Evolutionary conservation across 352 stramenopile genomes (phyloP), one percentile per base, ranked within the genome.

Genomic region (Thalassiosira hispida): DNA sequence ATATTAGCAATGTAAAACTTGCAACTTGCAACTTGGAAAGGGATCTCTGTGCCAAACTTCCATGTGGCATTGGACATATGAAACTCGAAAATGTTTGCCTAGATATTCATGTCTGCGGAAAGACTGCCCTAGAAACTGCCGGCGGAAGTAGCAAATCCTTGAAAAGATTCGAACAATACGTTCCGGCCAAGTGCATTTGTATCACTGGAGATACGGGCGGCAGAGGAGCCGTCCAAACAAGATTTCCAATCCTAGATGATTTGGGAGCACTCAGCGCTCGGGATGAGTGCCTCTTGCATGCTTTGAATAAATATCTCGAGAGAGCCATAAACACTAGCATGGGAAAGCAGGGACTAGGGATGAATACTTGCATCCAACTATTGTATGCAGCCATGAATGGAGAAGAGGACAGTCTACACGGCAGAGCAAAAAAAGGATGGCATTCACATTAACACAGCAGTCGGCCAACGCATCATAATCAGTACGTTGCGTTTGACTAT

Each of bases 241-340:
- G 35, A 1, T 18, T 29, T 18, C 47, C 47, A 12, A 12, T 27
- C 7, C 46, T 53, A 3, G 11, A 29, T 27, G 18, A 8, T 22
- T 29, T 29, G 27, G n/a, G n/a, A 27, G 7, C 3, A 2, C 3
- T 53, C 3, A 8, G 1, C 1, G 5, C 27, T n/a, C 38, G 16
- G 25, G 27, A 18, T 23, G 22, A 14, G 1, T 59, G 51, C 23
- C 22, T 59, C 9, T 20, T 59, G 16, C 20, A 59, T 18, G 23
- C 22, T 22, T n/a, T 40, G 2, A 59, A 59, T n/a, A 59, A 59
- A 59, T 59, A 23, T 18, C 22, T 59, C 18, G 9, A 59, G 51
- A 33, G 25, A 40, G 51, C 22, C 3, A 40, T 59, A 6, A 8
- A 14, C 4, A 23, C 12, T 18, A 40, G 51, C 25, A 59, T 59